These are phyloP conservation scores for Fusarium solani-melongenae DNA, from an alignment of 2,329 filamentous ascomycete species.

Conservation along the genomic window DNA sequence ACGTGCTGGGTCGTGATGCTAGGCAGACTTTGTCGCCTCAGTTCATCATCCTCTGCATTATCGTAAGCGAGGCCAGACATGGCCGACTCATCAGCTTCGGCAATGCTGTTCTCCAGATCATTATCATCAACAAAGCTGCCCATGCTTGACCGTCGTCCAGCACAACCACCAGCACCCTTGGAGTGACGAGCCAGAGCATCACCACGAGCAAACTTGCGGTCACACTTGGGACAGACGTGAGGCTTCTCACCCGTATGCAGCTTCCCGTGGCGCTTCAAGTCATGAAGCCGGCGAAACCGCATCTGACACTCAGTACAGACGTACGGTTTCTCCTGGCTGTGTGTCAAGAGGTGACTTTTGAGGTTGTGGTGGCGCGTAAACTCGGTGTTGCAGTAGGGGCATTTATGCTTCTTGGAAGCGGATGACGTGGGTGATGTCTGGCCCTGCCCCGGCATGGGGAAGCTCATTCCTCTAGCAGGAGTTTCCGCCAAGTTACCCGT, in stretches of 20 bases:
- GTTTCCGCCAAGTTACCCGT: slow-evolving; percentile 56
- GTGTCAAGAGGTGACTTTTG: slow-evolving; percentile 95
- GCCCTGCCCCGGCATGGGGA: slow-evolving; percentile 61
- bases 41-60: slow-evolving; percentile 68
- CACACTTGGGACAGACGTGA: slow-evolving; percentile 94
- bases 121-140: slow-evolving; percentile 84
- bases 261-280: slow-evolving; percentile 95
- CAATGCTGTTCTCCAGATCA: slow-evolving; percentile 67
- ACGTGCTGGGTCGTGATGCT: slow-evolving; percentile 80
- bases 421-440: slow-evolving; percentile 69
- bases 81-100: slow-evolving; percentile 64
- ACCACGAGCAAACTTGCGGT: slow-evolving; percentile 92
- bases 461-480: slow-evolving; percentile 64
- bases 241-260: slow-evolving; percentile 96
- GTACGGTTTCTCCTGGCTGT: slow-evolving; percentile 98
- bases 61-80: slow-evolving; percentile 70
- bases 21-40: slow-evolving; percentile 77
- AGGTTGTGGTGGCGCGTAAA: slow-evolving; percentile 98
- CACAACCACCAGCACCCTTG: slow-evolving; percentile 95
- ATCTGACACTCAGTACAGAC: slow-evolving; percentile 93
- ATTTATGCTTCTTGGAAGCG: slow-evolving; percentile 88
- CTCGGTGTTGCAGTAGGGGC: slow-evolving; percentile 94
- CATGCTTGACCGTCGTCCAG: slow-evolving; percentile 88
- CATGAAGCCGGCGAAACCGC: slow-evolving; percentile 91
- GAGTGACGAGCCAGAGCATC: slow-evolving; percentile 95